phyloP scores from a whole-genome alignment of 495 filamentous ascomycete species.

The Tuber brumale region DNA sequence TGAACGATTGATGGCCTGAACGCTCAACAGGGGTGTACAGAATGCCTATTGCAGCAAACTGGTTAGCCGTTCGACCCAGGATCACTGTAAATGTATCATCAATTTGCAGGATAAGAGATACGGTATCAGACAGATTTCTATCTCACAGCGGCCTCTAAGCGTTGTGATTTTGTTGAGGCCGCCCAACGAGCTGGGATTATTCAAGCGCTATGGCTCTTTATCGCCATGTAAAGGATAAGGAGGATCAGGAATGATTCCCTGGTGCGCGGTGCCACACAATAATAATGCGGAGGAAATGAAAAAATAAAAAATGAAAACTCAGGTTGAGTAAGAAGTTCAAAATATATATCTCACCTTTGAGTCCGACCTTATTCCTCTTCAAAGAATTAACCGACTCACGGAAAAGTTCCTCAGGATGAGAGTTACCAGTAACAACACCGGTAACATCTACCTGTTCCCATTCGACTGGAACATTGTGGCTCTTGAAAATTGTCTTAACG shows the following conservation, averaged over 20 bases:
- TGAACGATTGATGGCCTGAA: slow-evolving; percentile 98
- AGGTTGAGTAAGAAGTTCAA: slow-evolving; percentile 10
- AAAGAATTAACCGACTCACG: slow-evolving; percentile 88
- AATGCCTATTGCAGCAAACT: slow-evolving; percentile 53
- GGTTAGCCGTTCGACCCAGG: slow-evolving; percentile 8
- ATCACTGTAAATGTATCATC: not conserved
- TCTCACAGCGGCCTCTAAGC: slow-evolving; percentile 28
- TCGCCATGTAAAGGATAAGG: slow-evolving; percentile 24
- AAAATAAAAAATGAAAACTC: not conserved
- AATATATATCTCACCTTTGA: slow-evolving; percentile 60
- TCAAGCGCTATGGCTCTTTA: slow-evolving; percentile 32
- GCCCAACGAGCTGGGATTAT: slow-evolving; percentile 31
- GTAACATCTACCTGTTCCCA: slow-evolving; percentile 98
- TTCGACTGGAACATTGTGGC: slow-evolving; percentile 94
- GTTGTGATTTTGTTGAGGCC: slow-evolving; percentile 24
- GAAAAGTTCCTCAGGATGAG: slow-evolving; percentile 90
- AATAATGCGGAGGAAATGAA: not conserved
- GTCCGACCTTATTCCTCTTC: slow-evolving; percentile 93
- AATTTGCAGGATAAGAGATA: slow-evolving; percentile 12
- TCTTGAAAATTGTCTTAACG: slow-evolving; percentile 98
- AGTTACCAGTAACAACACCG: slow-evolving; percentile 77
- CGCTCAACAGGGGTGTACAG: slow-evolving; percentile 94
- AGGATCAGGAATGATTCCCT: not conserved
- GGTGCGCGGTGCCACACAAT: not conserved
- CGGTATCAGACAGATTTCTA: slow-evolving; percentile 16